These are phyloP conservation scores for Sporobolomyces roseus DNA, from an alignment of 768 basidiomycete genomes.

Conservation along the genomic window DNA sequence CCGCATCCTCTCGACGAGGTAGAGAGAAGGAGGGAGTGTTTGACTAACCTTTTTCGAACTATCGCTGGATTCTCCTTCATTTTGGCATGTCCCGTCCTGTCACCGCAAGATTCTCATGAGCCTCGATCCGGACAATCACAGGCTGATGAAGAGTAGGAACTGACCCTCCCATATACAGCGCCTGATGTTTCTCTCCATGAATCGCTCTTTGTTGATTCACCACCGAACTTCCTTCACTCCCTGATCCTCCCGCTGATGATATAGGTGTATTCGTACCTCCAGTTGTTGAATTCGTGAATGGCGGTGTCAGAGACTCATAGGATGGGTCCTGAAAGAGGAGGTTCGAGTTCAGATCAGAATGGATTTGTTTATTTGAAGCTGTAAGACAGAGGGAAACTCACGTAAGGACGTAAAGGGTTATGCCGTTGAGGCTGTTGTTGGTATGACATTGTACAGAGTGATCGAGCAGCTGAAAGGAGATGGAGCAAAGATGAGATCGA, in stretches of 20 bases:
- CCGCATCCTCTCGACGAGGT: not conserved
- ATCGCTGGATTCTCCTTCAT: no score
- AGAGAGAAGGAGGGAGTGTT: no score
- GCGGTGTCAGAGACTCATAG: not conserved
- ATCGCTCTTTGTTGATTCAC: not conserved
- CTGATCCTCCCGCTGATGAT: not conserved
- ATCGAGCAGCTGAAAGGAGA: not conserved
- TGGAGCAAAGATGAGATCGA: not conserved
- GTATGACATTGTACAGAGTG: not conserved
- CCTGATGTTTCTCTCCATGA: not conserved
- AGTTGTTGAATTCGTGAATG: not conserved
- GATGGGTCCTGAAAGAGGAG: not conserved
- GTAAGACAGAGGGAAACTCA: not conserved
- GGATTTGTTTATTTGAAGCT: no score
- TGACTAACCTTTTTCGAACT: no score
- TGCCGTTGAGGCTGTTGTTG: not conserved
- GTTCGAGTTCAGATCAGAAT: no score
- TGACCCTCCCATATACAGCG: constrained; percentile 7
- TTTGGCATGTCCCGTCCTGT: no score
- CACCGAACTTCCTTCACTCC: not conserved
- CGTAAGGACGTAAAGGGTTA: constrained; percentile 6
- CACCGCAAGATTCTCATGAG: no score
- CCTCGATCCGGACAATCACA: no score
- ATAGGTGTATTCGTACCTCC: not conserved
- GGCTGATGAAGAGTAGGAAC: not conserved